phyloP scores from a whole-genome alignment of 1,139 yeast species.

The Scheffersomyces parashehatae region DNA sequence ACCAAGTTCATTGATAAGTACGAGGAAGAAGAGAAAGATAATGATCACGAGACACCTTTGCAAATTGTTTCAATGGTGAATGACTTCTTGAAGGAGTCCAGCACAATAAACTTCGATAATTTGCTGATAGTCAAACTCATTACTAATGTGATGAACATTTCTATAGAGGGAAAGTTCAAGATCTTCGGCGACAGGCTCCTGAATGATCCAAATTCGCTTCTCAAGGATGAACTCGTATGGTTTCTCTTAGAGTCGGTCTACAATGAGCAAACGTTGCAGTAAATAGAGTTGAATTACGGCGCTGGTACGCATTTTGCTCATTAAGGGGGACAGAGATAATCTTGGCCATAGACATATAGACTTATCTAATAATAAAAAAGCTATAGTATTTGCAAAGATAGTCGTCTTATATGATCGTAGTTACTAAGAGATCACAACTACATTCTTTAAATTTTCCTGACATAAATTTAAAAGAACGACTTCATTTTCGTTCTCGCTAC shows the following conservation, averaged over 20 bases:
- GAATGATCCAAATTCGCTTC: constrained; percentile 3
- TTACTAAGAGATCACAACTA: too few relatives aligned
- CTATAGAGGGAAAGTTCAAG: constrained; percentile 23
- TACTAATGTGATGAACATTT: constrained; percentile 19
- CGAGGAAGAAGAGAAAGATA: background rate
- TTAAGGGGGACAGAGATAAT: too few relatives aligned
- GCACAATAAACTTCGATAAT: constrained; percentile 22
- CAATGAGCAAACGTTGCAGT: background rate
- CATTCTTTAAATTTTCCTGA: too few relatives aligned
- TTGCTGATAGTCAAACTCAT: constrained; percentile 21
- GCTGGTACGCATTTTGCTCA: too few relatives aligned
- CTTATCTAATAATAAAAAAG: too few relatives aligned
- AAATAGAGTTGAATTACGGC: background rate
- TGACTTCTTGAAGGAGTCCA: constrained; percentile 17
- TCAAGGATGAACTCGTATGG: constrained; percentile 9
- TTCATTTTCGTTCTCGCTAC: too few relatives aligned
- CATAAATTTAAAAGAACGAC: too few relatives aligned
- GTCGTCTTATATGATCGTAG: too few relatives aligned
- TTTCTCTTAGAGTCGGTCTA: constrained; percentile 7
- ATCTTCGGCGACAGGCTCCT: constrained; percentile 16
- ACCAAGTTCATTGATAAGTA: constrained; percentile 7
- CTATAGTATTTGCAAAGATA: too few relatives aligned
- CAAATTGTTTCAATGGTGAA: constrained; percentile 9
- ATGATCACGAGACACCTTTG: background rate
- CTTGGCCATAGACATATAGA: too few relatives aligned